Evolutionary conservation across 768 basidiomycete species (phyloP).

Genomic region (Amyloporia xantha): DNA sequence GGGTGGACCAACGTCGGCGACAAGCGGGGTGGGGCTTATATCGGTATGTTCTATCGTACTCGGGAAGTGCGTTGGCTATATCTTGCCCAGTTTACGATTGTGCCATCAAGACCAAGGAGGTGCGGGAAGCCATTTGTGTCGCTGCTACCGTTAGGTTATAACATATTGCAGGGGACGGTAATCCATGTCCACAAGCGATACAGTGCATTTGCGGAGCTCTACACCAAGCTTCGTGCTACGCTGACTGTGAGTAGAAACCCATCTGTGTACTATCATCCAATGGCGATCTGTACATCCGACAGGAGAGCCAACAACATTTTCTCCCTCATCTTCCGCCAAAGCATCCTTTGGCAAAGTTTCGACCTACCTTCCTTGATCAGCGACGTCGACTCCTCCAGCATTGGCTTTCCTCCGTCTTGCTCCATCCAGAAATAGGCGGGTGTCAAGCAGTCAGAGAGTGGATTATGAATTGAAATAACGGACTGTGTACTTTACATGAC

Average conservation of each 20-base stretch:
- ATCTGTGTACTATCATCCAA: too few species aligned
- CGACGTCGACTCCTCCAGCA: slow-evolving; percentile 54
- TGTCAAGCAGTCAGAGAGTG: slow-evolving; percentile 53
- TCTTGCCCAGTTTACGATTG: slow-evolving; percentile 54
- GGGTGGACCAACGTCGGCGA: slow-evolving; percentile 76
- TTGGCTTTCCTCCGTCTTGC: slow-evolving; percentile 57
- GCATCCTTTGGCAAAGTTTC: slow-evolving; percentile 57
- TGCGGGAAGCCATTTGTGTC: slow-evolving; percentile 15
- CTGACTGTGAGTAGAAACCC: slow-evolving; percentile 42
- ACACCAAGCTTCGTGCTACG: slow-evolving; percentile 38
- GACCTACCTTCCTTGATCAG: slow-evolving; percentile 61
- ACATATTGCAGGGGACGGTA: slow-evolving; percentile 39
- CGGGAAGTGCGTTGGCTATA: background rate
- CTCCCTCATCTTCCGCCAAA: slow-evolving; percentile 65
- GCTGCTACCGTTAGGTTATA: background rate
- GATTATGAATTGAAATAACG: slow-evolving; percentile 42
- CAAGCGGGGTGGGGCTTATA: slow-evolving; percentile 53
- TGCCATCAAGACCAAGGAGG: slow-evolving; percentile 60
- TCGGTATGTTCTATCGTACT: slow-evolving; percentile 38
- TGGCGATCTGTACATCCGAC: background rate
- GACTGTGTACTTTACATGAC: too few species aligned
- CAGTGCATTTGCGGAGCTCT: slow-evolving; percentile 54
- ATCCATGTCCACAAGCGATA: slow-evolving; percentile 67
- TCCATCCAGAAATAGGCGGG: slow-evolving; percentile 68
- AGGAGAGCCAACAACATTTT: slow-evolving; percentile 39